Conservation (phyloP, 768 basidiomycete species). For the Nevesoporus exiguus region DNA sequence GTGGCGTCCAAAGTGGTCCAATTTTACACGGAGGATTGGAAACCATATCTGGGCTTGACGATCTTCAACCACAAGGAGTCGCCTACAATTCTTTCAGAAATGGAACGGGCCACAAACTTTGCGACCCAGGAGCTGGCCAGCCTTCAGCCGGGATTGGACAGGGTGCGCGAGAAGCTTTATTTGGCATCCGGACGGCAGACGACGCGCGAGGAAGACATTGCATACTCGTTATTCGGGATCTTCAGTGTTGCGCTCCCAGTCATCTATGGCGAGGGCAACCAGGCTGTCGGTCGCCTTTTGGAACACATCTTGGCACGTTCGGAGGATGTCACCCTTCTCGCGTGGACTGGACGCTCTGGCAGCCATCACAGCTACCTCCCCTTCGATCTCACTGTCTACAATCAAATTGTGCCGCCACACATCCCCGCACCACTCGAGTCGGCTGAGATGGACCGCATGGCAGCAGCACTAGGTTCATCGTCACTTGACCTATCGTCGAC, state of each 20-base stretch:
- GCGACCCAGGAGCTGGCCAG: background rate
- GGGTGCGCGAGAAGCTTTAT: background rate
- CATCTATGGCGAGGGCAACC: background rate
- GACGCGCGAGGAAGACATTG: background rate
- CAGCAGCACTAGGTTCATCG: background rate
- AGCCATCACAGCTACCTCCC: constrained; percentile 9
- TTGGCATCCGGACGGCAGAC: background rate
- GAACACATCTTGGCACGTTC: constrained; percentile 1
- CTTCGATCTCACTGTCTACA: background rate
- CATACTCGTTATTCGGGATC: background rate
- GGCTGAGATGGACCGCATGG: background rate
- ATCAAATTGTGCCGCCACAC: background rate
- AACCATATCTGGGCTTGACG: background rate
- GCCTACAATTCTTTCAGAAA: background rate
- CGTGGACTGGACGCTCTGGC: background rate
- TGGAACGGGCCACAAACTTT: background rate
- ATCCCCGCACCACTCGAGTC: background rate
- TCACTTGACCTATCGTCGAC: background rate
- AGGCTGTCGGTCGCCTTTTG: background rate
- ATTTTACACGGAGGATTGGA: background rate
- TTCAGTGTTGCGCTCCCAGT: background rate
- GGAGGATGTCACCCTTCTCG: background rate
- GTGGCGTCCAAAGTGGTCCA: background rate
- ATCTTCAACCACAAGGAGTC: background rate
- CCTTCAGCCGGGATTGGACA: background rate